Percentiles rank a stretch among this genome's conserved stretches.
Evolutionary conservation across 306 rosid species (phyloP).

Genomic region (Vigna angularis): DNA sequence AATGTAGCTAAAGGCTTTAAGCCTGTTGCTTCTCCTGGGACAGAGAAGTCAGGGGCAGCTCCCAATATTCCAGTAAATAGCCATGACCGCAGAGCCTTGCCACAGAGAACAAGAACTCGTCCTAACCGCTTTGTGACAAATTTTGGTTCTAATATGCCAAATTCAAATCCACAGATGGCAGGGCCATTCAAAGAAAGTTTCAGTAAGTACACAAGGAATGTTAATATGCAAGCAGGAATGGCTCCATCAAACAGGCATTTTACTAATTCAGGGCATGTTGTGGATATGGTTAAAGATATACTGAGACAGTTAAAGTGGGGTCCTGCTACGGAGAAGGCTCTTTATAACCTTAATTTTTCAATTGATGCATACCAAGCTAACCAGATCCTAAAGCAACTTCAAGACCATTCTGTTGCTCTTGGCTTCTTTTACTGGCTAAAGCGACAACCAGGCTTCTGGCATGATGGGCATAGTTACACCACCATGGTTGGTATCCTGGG

Average conservation of each 20-base stretch:
- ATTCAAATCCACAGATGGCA: conserved; percentile 47
- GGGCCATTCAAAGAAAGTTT: conserved; percentile 55
- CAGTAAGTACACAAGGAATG: conserved; percentile 53
- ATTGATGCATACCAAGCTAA: conserved; percentile 88
- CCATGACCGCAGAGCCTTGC: conserved; percentile 52
- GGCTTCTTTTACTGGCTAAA: conserved; percentile 87
- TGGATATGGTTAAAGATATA: conserved; percentile 64
- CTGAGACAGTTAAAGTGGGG: conserved; percentile 76
- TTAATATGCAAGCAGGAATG: conserved; percentile 55
- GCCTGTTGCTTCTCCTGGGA: conserved; percentile 57
- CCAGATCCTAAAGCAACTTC: conserved; percentile 85
- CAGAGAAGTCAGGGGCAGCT: conserved; percentile 51
- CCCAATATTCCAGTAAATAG: conserved; percentile 46
- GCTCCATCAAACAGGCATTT: conserved; percentile 52
- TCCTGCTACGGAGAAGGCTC: conserved; percentile 76
- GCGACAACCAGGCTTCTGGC: conserved; percentile 71
- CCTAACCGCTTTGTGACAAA: conserved; percentile 53
- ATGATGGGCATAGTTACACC: conserved; percentile 91
- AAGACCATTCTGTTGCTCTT: conserved; percentile 79
- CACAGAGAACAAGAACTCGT: conserved; percentile 61
- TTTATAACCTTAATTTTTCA: conserved; percentile 61
- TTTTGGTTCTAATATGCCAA: conserved; percentile 54
- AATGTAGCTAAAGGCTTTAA: conserved; percentile 53
- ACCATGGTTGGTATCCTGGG: conserved; percentile 97
- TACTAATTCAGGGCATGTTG: conserved; percentile 54